Evolutionary conservation across 169 alveolate species (phyloP).

Genomic region (Babesia sp.): DNA sequence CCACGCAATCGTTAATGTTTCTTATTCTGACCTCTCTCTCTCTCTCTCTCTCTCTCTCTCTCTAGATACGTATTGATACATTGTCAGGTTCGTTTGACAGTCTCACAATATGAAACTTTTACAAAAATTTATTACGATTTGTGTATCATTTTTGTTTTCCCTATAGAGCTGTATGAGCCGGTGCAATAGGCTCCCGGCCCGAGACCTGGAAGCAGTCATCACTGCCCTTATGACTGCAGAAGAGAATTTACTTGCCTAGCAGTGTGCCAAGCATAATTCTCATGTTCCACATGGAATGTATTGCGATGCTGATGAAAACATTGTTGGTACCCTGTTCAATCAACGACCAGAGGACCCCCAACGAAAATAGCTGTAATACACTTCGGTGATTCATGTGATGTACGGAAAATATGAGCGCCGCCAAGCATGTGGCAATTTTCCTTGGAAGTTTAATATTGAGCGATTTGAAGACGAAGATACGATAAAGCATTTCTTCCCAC

Average conservation of each 20-base stretch:
- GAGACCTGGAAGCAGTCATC: too few relatives aligned
- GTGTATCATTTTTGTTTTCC: too few relatives aligned
- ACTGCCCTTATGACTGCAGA: background rate
- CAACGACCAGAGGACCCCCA: slow-evolving; percentile 67
- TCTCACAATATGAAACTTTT: too few relatives aligned
- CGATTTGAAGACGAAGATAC: slow-evolving; percentile 58
- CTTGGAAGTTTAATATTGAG: slow-evolving; percentile 39
- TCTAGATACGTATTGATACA: too few relatives aligned
- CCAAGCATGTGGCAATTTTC: slow-evolving; percentile 10
- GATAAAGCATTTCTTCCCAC: slow-evolving; percentile 75
- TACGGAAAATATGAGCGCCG: slow-evolving; percentile 61
- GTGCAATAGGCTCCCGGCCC: too few relatives aligned
- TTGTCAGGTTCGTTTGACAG: too few relatives aligned
- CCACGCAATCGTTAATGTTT: too few relatives aligned
- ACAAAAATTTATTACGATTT: too few relatives aligned
- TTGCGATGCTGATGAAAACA: slow-evolving; percentile 42
- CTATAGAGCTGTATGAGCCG: too few relatives aligned
- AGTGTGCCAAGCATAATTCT: slow-evolving; percentile 64
- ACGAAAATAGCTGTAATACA: slow-evolving; percentile 45
- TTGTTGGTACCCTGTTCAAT: slow-evolving; percentile 47
- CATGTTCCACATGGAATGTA: slow-evolving; percentile 74
- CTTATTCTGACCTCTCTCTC: too few relatives aligned
- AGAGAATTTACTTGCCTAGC: slow-evolving; percentile 12
- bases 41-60: too few relatives aligned
- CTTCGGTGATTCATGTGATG: slow-evolving; percentile 67